phyloP scores from a whole-genome alignment of 2,329 filamentous ascomycete genomes.

The Penicillium decumbens region DNA sequence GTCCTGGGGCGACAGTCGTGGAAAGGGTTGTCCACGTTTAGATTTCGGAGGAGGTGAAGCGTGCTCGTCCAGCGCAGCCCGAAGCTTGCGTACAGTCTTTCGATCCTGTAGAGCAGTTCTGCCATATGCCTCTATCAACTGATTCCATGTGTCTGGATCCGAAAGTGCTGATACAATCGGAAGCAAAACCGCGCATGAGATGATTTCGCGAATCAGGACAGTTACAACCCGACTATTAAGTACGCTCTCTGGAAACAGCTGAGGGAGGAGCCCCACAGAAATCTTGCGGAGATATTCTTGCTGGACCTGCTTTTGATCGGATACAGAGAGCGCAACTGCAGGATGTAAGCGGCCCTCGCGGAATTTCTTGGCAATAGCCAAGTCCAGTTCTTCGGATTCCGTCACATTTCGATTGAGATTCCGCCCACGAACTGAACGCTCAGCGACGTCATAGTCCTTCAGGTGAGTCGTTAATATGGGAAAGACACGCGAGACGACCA shows the following conservation, averaged over 20 bases:
- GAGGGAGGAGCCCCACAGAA: slow-evolving; percentile 67
- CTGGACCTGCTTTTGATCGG: slow-evolving; percentile 77
- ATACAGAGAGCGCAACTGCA: slow-evolving; percentile 75
- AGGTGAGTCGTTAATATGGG: slow-evolving; percentile 86
- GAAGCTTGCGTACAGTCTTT: slow-evolving; percentile 86
- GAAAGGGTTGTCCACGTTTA: slow-evolving; percentile 64
- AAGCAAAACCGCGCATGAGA: slow-evolving; percentile 84
- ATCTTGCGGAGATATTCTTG: slow-evolving; percentile 81
- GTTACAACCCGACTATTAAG: slow-evolving; percentile 75
- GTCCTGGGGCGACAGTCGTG: slow-evolving; percentile 73
- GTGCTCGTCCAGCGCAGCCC: slow-evolving; percentile 89
- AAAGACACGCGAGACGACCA: slow-evolving; percentile 74
- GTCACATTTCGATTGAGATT: slow-evolving; percentile 86
- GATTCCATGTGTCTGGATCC: slow-evolving; percentile 97
- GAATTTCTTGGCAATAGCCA: slow-evolving; percentile 94
- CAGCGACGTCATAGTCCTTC: slow-evolving; percentile 84
- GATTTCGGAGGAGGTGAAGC: slow-evolving; percentile 71
- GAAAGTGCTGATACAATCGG: slow-evolving; percentile 75
- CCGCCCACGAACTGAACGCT: slow-evolving; percentile 77
- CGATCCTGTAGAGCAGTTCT: slow-evolving; percentile 87
- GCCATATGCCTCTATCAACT: slow-evolving; percentile 84
- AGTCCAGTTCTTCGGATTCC: slow-evolving; percentile 90
- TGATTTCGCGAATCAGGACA: slow-evolving; percentile 78
- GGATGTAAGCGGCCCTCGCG: slow-evolving; percentile 81
- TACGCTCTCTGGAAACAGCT: slow-evolving; percentile 67